Conservation (phyloP, 148 eudicot species). For the Rhododendron ovatum region DNA sequence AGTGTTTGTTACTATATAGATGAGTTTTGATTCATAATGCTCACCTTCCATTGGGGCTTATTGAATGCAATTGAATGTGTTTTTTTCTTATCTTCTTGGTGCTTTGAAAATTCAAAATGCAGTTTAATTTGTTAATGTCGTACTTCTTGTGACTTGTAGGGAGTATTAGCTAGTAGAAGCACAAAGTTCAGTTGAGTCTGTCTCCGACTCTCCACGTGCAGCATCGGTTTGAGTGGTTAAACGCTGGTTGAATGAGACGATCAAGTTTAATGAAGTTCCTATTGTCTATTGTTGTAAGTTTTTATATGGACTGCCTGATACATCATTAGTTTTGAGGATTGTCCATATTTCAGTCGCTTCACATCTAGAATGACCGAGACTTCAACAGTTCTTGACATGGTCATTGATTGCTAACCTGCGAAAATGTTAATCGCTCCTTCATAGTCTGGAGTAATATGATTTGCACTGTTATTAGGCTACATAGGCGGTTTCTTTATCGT, state of each 20-base stretch:
- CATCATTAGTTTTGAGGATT: no score
- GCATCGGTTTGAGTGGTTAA: background rate
- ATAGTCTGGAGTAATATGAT: no score
- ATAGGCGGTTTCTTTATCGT: no score
- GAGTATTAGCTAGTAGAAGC: background rate
- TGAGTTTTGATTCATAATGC: background rate
- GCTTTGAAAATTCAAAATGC: no score
- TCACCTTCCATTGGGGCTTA: no score
- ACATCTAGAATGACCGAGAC: no score
- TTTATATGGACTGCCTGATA: background rate
- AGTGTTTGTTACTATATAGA: background rate
- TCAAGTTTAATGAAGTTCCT: background rate
- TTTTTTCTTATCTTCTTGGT: no score
- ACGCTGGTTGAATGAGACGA: background rate
- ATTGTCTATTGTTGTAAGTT: background rate
- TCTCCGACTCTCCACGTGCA: background rate
- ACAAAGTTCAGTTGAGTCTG: background rate
- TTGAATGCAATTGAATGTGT: background rate
- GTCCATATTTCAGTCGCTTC: no score
- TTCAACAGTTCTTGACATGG: no score
- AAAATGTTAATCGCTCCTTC: no score
- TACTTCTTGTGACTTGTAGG: background rate
- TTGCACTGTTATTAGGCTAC: no score
- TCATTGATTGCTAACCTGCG: no score
- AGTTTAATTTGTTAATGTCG: background rate